Conservation (phyloP, 306 rosid species). For the Medicago truncatula region MtrunA17r5.0-ANR NC_053042.1:56172001-56172500, state of each 20-base stretch:
- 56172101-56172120: not conserved
- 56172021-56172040: slow-evolving; percentile 6
- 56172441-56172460: not conserved
- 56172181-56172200: slow-evolving; percentile 77
- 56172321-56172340: slow-evolving; percentile 20
- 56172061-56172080: not conserved
- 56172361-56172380: not conserved
- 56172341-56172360: slow-evolving; percentile 16
- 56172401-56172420: slow-evolving; percentile 4
- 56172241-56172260: slow-evolving; percentile 35
- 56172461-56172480: not conserved
- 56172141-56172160: slow-evolving; percentile 63
- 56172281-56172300: slow-evolving; percentile 8
- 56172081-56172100: not conserved
- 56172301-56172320: slow-evolving; percentile 3
- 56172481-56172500: too few relatives aligned
- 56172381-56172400: slow-evolving; percentile 30
- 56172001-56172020: slow-evolving; percentile 5
- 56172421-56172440: too few relatives aligned
- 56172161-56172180: slow-evolving; percentile 86
- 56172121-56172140: not conserved
- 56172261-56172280: not conserved
- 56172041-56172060: not conserved
- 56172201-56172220: slow-evolving; percentile 82
- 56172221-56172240: slow-evolving; percentile 83